Conservation (phyloP, 768 basidiomycete genomes). For the Gloeopeniophorella convolvens region DNA sequence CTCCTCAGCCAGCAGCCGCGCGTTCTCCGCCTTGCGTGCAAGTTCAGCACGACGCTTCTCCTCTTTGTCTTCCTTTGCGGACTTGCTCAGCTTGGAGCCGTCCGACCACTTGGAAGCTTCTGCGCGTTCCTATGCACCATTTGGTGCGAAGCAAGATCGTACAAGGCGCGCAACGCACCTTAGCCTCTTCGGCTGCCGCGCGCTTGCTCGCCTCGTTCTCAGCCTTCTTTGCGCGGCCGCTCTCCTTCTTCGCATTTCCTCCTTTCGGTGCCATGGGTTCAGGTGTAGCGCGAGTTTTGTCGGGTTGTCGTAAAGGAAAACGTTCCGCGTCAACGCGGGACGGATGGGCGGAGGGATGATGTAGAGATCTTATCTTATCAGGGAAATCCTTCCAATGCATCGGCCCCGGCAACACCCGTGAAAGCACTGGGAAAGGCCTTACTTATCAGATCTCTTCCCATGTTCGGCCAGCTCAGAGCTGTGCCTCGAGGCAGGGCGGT, state of each 20-base stretch:
- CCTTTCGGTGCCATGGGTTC: conserved; percentile 75
- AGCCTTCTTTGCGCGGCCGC: conserved; percentile 84
- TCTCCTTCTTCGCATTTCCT: conserved; percentile 88
- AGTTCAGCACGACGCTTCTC: conserved; percentile 76
- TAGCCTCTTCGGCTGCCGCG: conserved; percentile 50
- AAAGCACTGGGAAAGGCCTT: neutral
- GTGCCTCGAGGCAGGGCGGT: too few species aligned
- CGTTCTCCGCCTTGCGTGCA: conserved; percentile 82
- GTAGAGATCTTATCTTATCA: conserved; percentile 15
- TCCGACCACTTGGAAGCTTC: conserved; percentile 66
- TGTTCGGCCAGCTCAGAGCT: too few species aligned
- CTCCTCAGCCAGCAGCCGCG: conserved; percentile 82
- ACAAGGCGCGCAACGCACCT: conserved; percentile 34
- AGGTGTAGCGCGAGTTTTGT: neutral
- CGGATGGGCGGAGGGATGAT: neutral
- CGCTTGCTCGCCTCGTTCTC: conserved; percentile 84
- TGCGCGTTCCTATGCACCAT: conserved; percentile 52
- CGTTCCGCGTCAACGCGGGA: neutral
- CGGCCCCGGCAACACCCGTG: neutral
- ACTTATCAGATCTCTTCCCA: neutral
- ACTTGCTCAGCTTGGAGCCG: conserved; percentile 59
- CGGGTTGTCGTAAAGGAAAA: neutral
- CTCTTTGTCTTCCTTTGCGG: conserved; percentile 63
- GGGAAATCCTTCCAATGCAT: too few species aligned
- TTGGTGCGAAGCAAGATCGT: conserved; percentile 3